Conservation (phyloP, 805 yeast genomes). For the Pichia sporocuriosa region DNA sequence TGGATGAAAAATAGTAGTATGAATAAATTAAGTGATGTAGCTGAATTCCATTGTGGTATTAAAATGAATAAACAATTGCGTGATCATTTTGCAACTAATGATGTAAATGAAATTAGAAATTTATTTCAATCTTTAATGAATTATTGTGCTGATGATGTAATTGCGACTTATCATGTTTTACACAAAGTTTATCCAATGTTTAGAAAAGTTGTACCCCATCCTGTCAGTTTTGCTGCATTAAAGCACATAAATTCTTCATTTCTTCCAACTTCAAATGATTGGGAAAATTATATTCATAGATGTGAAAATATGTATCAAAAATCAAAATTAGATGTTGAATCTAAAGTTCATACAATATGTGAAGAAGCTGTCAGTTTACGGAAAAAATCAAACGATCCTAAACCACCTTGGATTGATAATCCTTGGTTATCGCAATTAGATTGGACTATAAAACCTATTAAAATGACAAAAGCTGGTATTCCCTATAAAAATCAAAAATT, state of each 20-base stretch:
- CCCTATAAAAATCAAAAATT: conserved; percentile 68
- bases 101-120: conserved; percentile 45
- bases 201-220: conserved; percentile 72
- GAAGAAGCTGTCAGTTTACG: conserved; percentile 46
- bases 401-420: conserved; percentile 45
- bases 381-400: conserved; percentile 28
- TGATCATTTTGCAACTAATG: conserved; percentile 52
- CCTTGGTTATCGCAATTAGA: conserved; percentile 90
- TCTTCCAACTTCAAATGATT: conserved; percentile 65
- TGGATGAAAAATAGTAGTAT: conserved; percentile 77
- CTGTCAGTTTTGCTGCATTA: conserved; percentile 87
- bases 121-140: conserved; percentile 55
- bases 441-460: conserved; percentile 65
- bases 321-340: conserved; percentile 49
- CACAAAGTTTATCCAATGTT: conserved; percentile 65
- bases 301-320: conserved; percentile 65
- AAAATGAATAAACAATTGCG: conserved; percentile 61
- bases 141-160: conserved; percentile 85
- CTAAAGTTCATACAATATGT: conserved; percentile 53
- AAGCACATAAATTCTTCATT: conserved; percentile 65
- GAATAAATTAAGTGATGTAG: conserved; percentile 76
- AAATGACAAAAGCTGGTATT: conserved; percentile 59
- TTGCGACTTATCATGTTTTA: conserved; percentile 65
- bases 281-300: conserved; percentile 64
- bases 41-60: conserved; percentile 67